Evolutionary conservation across 306 rosid genomes (phyloP), one percentile per base, ranked within the genome.

Genomic region (Pachyrhizus erosus): DNA sequence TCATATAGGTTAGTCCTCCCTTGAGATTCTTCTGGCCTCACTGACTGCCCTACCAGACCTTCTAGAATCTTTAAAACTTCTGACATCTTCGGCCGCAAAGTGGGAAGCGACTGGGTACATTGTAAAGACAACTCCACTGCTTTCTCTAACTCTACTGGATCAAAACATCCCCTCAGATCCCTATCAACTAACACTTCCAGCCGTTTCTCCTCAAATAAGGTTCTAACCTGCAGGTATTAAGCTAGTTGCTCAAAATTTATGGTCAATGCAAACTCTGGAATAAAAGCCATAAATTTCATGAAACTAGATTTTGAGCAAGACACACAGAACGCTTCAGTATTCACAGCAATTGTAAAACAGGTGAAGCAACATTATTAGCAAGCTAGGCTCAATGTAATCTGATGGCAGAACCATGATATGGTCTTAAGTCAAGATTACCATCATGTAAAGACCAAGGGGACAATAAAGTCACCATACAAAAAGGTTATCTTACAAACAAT

Each of bases 101-200:
- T 89, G 27, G 99, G 98, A 87, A 87, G 88, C 1, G 98, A 86
- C 67, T 89, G 98, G 82, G 97, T 90, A 55, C 99, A 93, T 64
- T 88, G 94, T 31, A 92, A 83, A 78, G 97, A 92, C 79, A 93
- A 79, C 75, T 89, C 98, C 17, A 82, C 94, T 0, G 90, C 89
- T 60, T 87, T 88, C 76, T 89, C 94, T 17, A 96, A 87, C 84
- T 92, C 97, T 4, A 79, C 52, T 65, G 89, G 89, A 85, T 91
- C 96, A 45, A 88, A 96, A 82, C 99, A 91, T 27, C 98, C 97
- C 84, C 82, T 92, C 21, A 96, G 90, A 87, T 92, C 97, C 86
- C 90, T 88, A 83, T 93, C 99, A 55, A 86, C 97, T 12, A 96
- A 79, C 39, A 81, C 92, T 77, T 91, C 96, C 48, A 96, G 72